Conservation (phyloP, 2,329 filamentous ascomycete genomes). For the Hawksworthiomyces lignivorus region DNA sequence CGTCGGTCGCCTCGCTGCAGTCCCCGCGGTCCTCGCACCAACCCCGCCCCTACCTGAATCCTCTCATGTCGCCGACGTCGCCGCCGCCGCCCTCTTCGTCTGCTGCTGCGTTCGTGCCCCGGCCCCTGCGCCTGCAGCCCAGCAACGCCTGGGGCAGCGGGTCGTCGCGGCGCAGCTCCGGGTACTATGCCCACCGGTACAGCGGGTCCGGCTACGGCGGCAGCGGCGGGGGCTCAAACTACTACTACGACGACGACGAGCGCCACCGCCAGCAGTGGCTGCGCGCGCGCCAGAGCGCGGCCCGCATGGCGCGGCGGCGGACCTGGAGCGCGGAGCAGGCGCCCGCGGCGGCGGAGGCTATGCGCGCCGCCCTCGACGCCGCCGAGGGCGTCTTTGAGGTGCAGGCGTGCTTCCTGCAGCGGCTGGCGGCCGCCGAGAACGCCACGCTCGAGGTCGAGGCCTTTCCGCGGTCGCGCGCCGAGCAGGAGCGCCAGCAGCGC, state of each 20-base stretch:
- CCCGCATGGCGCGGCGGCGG: slow-evolving; percentile 10
- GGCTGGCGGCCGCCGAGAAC: slow-evolving; percentile 14
- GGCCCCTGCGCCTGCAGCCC: slow-evolving; percentile 10
- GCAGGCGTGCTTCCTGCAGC: slow-evolving; percentile 7
- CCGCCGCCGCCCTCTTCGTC: background rate
- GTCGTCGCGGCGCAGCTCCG: too few species aligned
- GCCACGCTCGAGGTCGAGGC: slow-evolving; percentile 5
- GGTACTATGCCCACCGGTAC: background rate
- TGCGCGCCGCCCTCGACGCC: slow-evolving; percentile 5
- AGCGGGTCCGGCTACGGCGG: background rate
- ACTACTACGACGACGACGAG: background rate
- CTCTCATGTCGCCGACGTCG: too few species aligned
- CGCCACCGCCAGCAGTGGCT: background rate
- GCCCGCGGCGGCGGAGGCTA: background rate
- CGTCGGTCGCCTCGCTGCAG: too few species aligned
- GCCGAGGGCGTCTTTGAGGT: slow-evolving; percentile 13
- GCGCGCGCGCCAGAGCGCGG: slow-evolving; percentile 7
- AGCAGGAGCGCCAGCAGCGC: slow-evolving; percentile 3
- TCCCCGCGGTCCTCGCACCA: too few species aligned
- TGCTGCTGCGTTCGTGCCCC: slow-evolving; percentile 1
- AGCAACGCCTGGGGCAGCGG: too few species aligned
- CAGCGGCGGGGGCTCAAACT: background rate
- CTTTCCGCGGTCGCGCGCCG: slow-evolving; percentile 6
- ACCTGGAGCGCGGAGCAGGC: slow-evolving; percentile 3
- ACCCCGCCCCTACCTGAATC: too few species aligned